These are phyloP conservation scores for Ogataea pini DNA, from an alignment of 805 yeast species.

Conservation along the genomic window DNA sequence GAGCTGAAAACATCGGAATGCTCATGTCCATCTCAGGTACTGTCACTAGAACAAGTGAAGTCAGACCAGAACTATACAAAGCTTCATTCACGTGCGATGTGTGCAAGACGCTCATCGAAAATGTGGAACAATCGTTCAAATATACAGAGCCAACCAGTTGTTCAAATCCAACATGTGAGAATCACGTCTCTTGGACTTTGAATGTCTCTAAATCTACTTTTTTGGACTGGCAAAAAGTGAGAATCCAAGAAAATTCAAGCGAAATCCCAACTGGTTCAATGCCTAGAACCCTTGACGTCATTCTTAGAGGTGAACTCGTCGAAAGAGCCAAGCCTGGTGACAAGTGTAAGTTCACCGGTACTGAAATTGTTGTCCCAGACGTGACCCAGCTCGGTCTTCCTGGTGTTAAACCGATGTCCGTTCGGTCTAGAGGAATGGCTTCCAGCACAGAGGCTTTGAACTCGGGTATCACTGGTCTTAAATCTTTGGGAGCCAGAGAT, in stretches of 20 bases:
- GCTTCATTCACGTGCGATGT: conserved; percentile 88
- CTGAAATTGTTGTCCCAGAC: conserved; percentile 93
- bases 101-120: conserved; percentile 82
- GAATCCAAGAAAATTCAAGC: conserved; percentile 93
- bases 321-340: conserved; percentile 98
- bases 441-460: conserved; percentile 64
- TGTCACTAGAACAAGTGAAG: conserved; percentile 94
- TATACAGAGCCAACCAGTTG: conserved; percentile 95
- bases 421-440: conserved; percentile 56
- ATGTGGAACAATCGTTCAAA: conserved; percentile 88
- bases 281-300: conserved; percentile 95
- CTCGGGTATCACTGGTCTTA: conserved; percentile 87
- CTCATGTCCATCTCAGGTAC: conserved; percentile 88
- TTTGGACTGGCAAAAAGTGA: conserved; percentile 93
- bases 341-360: conserved; percentile 89
- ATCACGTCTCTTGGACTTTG: conserved; percentile 82
- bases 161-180: conserved; percentile 83
- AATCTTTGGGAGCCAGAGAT: conserved; percentile 90
- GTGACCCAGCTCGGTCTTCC: conserved; percentile 92
- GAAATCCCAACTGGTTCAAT: conserved; percentile 98
- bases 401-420: conserved; percentile 85
- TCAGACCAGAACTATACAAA: conserved; percentile 86
- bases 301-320: conserved; percentile 89
- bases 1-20: conserved; percentile 86
- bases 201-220: conserved; percentile 83